Conservation (phyloP, 192 early-diverging fungal species). For the Coemansia sp. region DNA sequence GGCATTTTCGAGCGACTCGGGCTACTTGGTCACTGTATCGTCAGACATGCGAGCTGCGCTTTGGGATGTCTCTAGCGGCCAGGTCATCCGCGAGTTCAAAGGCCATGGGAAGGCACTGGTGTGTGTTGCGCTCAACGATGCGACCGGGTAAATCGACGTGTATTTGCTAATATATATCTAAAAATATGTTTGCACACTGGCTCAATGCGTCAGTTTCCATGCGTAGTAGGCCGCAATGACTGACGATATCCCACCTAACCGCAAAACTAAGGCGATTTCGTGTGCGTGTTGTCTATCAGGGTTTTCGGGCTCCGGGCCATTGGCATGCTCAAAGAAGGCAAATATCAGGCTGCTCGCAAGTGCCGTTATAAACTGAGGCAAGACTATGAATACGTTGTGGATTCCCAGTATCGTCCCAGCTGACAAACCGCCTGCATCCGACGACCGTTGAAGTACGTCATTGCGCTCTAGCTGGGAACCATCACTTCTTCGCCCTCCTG, state of each 20-base stretch:
- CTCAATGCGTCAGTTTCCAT: constrained; percentile 30
- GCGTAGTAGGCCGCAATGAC: constrained; percentile 36
- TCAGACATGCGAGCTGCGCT: constrained; percentile 54
- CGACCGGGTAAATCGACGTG: constrained; percentile 19
- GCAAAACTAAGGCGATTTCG: constrained; percentile 48
- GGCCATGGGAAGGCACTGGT: constrained; percentile 55
- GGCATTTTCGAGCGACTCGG: constrained; percentile 53
- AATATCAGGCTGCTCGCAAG: constrained; percentile 76
- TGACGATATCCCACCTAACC: constrained; percentile 44
- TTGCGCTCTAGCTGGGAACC: constrained; percentile 7
- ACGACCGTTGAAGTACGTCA: background rate
- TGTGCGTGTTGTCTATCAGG: constrained; percentile 37
- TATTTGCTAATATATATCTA: too few relatives aligned
- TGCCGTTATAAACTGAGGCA: constrained; percentile 92
- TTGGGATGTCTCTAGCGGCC: constrained; percentile 46
- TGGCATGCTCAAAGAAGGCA: constrained; percentile 63
- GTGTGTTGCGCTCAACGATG: constrained; percentile 57
- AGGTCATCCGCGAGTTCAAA: constrained; percentile 57
- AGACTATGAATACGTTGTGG: constrained; percentile 93
- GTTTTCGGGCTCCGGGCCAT: constrained; percentile 19
- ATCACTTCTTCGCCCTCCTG: constrained; percentile 10
- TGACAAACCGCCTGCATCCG: constrained; percentile 36
- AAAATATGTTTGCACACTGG: too few relatives aligned
- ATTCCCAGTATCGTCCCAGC: constrained; percentile 87
- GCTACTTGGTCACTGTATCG: constrained; percentile 56